phyloP scores from a whole-genome alignment of 2,329 filamentous ascomycete species.

The Diaporthe vaccinii region DNA sequence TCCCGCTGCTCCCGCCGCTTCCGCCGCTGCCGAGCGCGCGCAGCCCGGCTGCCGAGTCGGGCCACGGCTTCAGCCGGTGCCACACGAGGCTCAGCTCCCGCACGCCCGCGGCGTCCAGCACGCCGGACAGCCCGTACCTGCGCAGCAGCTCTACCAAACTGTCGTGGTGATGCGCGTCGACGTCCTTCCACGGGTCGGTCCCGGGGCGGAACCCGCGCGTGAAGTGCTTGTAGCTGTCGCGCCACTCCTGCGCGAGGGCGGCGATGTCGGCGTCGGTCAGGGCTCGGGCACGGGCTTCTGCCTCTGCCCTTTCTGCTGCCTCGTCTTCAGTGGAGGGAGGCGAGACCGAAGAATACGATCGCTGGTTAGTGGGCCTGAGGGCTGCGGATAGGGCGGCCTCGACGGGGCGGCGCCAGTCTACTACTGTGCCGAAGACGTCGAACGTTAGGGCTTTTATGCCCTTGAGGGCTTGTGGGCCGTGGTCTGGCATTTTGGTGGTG shows the following conservation, averaged over 20 bases:
- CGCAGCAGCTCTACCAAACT: slow-evolving; percentile 71
- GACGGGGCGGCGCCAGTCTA: slow-evolving; percentile 82
- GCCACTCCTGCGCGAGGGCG: slow-evolving; percentile 79
- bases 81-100: slow-evolving; percentile 75
- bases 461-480: slow-evolving; percentile 36
- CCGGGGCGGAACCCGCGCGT: slow-evolving; percentile 65
- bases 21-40: slow-evolving; percentile 59
- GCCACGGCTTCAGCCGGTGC: slow-evolving; percentile 81
- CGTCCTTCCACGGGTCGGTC: slow-evolving; percentile 70
- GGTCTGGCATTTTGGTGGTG: slow-evolving; percentile 24
- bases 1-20: background rate
- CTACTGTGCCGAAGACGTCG: slow-evolving; percentile 85
- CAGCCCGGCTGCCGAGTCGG: slow-evolving; percentile 72
- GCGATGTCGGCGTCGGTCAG: slow-evolving; percentile 73
- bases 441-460: slow-evolving; percentile 74
- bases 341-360: background rate
- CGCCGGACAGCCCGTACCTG: slow-evolving; percentile 66
- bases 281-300: slow-evolving; percentile 55
- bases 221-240: slow-evolving; percentile 73
- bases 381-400: slow-evolving; percentile 68
- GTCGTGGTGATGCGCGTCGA: slow-evolving; percentile 79
- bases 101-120: slow-evolving; percentile 75
- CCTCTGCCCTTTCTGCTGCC: slow-evolving; percentile 43
- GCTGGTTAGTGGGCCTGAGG: slow-evolving; percentile 57
- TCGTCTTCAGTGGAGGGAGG: slow-evolving; percentile 61